Evolutionary conservation across 805 yeast species (phyloP), one percentile per base, ranked within the genome.

Genomic region (Pichia sporocuriosa): DNA sequence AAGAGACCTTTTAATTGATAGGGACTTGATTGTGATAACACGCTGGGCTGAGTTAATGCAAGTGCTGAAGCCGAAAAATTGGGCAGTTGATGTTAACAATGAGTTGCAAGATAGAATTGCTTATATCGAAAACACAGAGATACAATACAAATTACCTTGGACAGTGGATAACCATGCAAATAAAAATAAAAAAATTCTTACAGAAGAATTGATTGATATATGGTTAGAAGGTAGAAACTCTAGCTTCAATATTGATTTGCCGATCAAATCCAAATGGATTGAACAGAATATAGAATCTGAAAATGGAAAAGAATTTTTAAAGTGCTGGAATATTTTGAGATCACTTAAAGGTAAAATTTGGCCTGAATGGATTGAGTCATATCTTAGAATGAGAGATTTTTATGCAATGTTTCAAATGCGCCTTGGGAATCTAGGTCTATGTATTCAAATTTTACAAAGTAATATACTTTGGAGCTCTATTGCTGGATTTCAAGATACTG

Each of bases 351-450:
- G 33, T 32, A 42, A 35, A 68, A 30, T 77, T 2, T 82, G 85
- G 84, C 79, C 75, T 41, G 83, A 81, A 3, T 88, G 84, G 57
- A 67, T 79, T 28, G 85, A 82, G 43, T 96, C 87, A 52, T 73
- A 83, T 47, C 80, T 88, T 58, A 77, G 79, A 42, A 81, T 86
- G 2, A 70, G 90, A 60, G 95, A 88, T 51, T 55, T 85, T 43
- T 75, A 80, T 49, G 78, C 84, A 3, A 87, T 93, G 2, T 66
- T 79, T 30, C 81, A 84, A 46, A 61, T 86, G 42, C 71, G 82
- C 1, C 68, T 77, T 11, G 53, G 45, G 3, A 43, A 49, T 10
- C 37, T 48, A 10, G 53, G 52, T 1, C 16, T 50, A 7, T 30
- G 57, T 12, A 51, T 60, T 22, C 44, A 49, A n/a, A 37, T 59